These are phyloP conservation scores for Metschnikowia bowlesiae DNA, from an alignment of 805 yeast species.

Conservation along the genomic window DNA sequence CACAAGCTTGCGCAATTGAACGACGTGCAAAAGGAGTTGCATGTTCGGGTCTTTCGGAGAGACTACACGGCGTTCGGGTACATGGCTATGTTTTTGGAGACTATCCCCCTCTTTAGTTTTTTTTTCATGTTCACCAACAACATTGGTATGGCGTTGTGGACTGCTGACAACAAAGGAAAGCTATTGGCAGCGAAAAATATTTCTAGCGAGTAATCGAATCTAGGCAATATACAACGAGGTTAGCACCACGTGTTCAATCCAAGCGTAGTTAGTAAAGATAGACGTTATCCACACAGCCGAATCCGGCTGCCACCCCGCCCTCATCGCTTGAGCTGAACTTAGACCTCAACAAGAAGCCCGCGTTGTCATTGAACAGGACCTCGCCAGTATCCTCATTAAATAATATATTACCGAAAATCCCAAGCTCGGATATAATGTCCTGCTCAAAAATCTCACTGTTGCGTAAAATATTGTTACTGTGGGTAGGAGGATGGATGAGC, in stretches of 20 bases:
- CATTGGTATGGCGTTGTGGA: conserved; percentile 66
- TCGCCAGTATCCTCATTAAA: conserved; percentile 64
- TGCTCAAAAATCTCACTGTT: conserved; percentile 60
- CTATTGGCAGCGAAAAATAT: neutral
- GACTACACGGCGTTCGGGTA: conserved; percentile 50
- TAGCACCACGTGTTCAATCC: neutral
- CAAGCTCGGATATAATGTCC: conserved; percentile 83
- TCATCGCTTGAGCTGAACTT: conserved; percentile 85
- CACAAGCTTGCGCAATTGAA: conserved; percentile 52
- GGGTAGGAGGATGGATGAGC: conserved; percentile 72
- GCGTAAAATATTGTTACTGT: conserved; percentile 66
- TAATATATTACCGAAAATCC: conserved; percentile 79
- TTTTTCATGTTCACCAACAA: conserved; percentile 55
- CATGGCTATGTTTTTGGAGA: conserved; percentile 46
- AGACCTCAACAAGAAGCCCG: conserved; percentile 78
- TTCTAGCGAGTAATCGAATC: neutral
- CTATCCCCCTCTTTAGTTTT: conserved; percentile 49
- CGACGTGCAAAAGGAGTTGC: conserved; percentile 34
- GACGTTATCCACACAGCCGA: conserved; percentile 91
- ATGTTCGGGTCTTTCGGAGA: conserved; percentile 34
- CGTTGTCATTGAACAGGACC: conserved; percentile 56
- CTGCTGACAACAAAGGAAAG: conserved; percentile 31
- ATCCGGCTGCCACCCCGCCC: conserved; percentile 99
- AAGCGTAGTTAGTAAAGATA: conserved; percentile 38
- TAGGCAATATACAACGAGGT: neutral